Conservation (phyloP, 257 asterid species). For the Coffea canephora region DNA sequence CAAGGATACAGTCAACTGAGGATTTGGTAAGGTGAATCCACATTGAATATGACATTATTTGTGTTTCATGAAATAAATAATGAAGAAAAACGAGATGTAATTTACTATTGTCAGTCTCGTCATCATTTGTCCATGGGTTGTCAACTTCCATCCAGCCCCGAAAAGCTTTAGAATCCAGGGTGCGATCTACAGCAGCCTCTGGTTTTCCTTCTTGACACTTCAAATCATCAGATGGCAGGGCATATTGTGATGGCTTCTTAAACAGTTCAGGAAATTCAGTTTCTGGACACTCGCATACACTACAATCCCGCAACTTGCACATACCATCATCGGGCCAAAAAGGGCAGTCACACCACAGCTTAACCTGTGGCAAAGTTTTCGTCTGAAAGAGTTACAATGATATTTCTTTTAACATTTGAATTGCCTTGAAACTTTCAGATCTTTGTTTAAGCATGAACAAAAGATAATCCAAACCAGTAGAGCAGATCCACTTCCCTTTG, state of each 20-base stretch:
- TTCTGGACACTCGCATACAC: constrained; percentile 95
- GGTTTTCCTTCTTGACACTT: constrained; percentile 96
- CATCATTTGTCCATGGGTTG: constrained; percentile 94
- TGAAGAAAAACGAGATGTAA: constrained; percentile 12
- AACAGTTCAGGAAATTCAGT: constrained; percentile 80
- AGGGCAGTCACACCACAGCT: constrained; percentile 98
- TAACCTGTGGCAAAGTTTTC: constrained; percentile 54
- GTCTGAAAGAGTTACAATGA: neutral
- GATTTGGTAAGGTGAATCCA: constrained; percentile 2
- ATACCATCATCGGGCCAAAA: constrained; percentile 99
- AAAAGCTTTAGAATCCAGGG: constrained; percentile 82
- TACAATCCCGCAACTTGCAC: constrained; percentile 94
- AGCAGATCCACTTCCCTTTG: neutral
- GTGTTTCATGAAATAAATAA: neutral
- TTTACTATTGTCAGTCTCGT: constrained; percentile 89
- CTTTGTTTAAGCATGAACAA: neutral
- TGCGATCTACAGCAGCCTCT: constrained; percentile 83
- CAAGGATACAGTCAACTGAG: neutral
- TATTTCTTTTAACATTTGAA: neutral
- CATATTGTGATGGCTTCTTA: constrained; percentile 42
- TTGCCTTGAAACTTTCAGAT: neutral
- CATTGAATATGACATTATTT: neutral
- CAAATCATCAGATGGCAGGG: constrained; percentile 70
- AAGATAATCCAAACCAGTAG: neutral
- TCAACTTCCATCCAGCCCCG: constrained; percentile 91